Base-by-base conservation (phyloP, 2,329 filamentous ascomycete genomes). In the Hypoxylon rubiginosum region DNA sequence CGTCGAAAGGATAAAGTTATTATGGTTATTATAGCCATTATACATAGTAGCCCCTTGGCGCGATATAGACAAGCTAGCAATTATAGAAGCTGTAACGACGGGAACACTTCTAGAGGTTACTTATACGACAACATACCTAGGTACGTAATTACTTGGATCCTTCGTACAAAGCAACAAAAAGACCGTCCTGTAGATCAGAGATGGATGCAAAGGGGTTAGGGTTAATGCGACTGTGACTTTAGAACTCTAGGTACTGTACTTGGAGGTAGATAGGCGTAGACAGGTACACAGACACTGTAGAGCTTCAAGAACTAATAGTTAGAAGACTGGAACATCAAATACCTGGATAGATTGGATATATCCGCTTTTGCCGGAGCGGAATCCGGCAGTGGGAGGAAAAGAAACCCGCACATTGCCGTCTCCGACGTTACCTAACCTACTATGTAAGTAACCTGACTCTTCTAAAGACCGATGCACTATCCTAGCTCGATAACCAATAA, bases 371-470 rank as follows among this genome's bases (percentile, higher is more conserved):
- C 41, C 26, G 30, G 48, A 45, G 57, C 62, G 62, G 57, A 49
- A 26, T 54, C 54, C 56, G 62, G 57, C 41, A 49, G 46, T 36
- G 36, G 51, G 45, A 32, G 4, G 13, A 3, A 48, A 17, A 13
- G 26, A 39, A 58, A 24, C 43, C 60, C 58, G 62, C 66, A 32
- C 39, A 24, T 50, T 54, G 59, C 62, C 62, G 58, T 62, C 30
- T 51, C 63, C 58, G 62, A 58, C 56, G 43, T 66, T 52, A 50
- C 48, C 21, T 21, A 28, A 46, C 17, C 36, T 13, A 41, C n/a
- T 43, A 17, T 41, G 36, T 41, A 24, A 24, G 36, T 13, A 9
- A 41, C 36, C 5, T 41, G 7, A 17, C 15, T 10, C 15, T 10
- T 41, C 32, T 34, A 34, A 39, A 46, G 19, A 56, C 65, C 65